Percentiles rank a stretch among this genome's conserved stretches.
phyloP scores from a whole-genome alignment of 441 rosid species.

The Raphanus hybrid region DNA sequence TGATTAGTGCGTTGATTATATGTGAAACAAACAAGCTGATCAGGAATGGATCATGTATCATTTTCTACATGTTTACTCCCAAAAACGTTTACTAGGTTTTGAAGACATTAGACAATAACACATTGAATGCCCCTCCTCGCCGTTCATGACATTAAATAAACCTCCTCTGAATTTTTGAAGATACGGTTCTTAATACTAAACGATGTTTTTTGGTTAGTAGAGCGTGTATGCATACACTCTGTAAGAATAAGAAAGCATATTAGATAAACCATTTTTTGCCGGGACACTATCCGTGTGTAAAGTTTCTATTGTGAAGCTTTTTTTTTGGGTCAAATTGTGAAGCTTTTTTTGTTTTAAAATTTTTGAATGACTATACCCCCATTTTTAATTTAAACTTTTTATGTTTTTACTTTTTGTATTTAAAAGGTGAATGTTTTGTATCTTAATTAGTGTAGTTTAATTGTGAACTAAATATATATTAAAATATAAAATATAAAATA shows the following conservation, averaged over 20 bases:
- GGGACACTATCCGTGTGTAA: neutral
- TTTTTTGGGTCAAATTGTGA: too few species aligned
- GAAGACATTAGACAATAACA: neutral
- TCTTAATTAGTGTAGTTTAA: neutral
- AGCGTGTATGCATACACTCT: neutral
- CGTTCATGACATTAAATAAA: neutral
- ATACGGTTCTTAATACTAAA: neutral
- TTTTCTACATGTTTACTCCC: neutral
- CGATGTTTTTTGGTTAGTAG: neutral
- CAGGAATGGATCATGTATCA: neutral
- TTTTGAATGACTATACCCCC: neutral
- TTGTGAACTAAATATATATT: neutral
- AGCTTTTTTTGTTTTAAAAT: too few species aligned
- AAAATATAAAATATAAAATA: neutral
- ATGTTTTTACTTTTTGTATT: neutral
- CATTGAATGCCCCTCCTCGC: neutral
- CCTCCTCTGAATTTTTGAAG: neutral
- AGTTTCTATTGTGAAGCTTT: neutral
- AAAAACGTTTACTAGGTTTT: neutral
- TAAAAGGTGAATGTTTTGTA: neutral
- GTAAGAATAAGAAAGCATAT: neutral
- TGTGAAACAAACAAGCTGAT: slow-evolving; percentile 1
- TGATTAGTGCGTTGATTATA: slow-evolving; percentile 11
- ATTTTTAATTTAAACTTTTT: neutral
- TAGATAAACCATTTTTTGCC: neutral